Evolutionary conservation across 176 grass and related monocot genomes (phyloP).

Genomic region (Aegilops speltoides): DNA sequence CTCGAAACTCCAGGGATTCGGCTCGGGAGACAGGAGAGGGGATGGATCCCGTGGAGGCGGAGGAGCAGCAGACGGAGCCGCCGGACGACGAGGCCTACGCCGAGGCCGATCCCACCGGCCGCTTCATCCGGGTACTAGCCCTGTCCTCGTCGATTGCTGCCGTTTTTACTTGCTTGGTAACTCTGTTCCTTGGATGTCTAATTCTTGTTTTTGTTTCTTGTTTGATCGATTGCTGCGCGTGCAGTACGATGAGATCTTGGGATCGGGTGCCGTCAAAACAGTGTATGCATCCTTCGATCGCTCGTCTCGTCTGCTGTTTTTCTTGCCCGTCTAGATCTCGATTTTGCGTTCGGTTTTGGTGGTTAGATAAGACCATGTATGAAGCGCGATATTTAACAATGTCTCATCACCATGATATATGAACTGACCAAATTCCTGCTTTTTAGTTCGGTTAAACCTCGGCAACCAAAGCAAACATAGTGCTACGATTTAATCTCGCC

Average conservation of each 20-base stretch:
- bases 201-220: not conserved
- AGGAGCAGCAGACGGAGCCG: slow-evolving; percentile 35
- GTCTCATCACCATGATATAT: not conserved
- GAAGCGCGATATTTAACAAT: not conserved
- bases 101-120: slow-evolving; percentile 50
- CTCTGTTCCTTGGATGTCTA: not conserved
- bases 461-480: not conserved
- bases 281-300: slow-evolving; percentile 58
- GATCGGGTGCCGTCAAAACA: slow-evolving; percentile 44
- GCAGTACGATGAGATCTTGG: slow-evolving; percentile 52
- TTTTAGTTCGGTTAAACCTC: not conserved
- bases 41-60: slow-evolving; percentile 41
- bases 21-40: not conserved
- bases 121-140: slow-evolving; percentile 44
- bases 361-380: not conserved
- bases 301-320: not conserved
- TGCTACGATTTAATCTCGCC: not conserved
- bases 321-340: not conserved
- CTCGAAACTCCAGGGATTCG: not conserved
- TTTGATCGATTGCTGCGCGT: not conserved
- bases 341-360: not conserved
- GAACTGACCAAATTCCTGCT: not conserved
- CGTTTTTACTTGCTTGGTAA: not conserved
- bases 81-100: slow-evolving; percentile 40
- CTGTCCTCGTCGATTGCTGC: not conserved